Evolutionary conservation across 2,329 filamentous ascomycete species (phyloP).

Genomic region (Cordyceps tenuipes): DNA sequence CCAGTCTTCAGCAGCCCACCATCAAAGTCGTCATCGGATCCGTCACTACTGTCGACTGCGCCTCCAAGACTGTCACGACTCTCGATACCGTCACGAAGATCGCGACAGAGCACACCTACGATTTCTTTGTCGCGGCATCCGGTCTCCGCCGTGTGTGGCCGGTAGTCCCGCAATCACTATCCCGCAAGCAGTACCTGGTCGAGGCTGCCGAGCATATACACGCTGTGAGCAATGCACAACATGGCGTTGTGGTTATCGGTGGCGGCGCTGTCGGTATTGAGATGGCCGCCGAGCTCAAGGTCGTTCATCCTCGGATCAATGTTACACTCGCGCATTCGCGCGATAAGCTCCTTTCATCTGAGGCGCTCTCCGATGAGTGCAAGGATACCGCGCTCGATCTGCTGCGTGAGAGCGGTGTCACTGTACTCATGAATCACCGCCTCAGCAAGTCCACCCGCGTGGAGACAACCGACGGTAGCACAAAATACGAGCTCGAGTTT

Average conservation of each 20-base stretch:
- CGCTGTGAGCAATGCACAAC: constrained; percentile 39
- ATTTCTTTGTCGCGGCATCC: constrained; percentile 66
- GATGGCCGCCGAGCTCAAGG: constrained; percentile 71
- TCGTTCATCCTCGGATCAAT: constrained; percentile 51
- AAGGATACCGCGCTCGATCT: constrained; percentile 53
- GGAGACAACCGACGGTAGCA: constrained; percentile 33
- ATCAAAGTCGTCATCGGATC: constrained; percentile 59
- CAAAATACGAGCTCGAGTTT: constrained; percentile 44
- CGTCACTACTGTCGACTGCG: constrained; percentile 51
- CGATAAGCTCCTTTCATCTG: constrained; percentile 60
- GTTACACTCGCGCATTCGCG: constrained; percentile 72
- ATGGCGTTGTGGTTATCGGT: constrained; percentile 64
- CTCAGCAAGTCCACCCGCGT: constrained; percentile 41
- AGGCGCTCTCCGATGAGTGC: constrained; percentile 61
- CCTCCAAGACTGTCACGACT: constrained; percentile 50
- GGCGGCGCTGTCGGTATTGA: constrained; percentile 73
- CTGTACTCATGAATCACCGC: constrained; percentile 54
- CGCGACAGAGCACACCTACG: constrained; percentile 46
- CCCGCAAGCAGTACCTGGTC: constrained; percentile 51
- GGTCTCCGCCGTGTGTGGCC: constrained; percentile 65
- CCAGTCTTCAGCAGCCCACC: constrained; percentile 53
- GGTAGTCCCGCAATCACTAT: constrained; percentile 59
- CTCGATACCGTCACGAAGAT: constrained; percentile 38
- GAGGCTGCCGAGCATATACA: constrained; percentile 55
- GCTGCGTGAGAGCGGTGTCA: constrained; percentile 53